A percentile compares a stretch with the other conserved stretches of the same genome.
Conservation (phyloP, 306 rosid genomes). For the Vachellia collinsii region DNA sequence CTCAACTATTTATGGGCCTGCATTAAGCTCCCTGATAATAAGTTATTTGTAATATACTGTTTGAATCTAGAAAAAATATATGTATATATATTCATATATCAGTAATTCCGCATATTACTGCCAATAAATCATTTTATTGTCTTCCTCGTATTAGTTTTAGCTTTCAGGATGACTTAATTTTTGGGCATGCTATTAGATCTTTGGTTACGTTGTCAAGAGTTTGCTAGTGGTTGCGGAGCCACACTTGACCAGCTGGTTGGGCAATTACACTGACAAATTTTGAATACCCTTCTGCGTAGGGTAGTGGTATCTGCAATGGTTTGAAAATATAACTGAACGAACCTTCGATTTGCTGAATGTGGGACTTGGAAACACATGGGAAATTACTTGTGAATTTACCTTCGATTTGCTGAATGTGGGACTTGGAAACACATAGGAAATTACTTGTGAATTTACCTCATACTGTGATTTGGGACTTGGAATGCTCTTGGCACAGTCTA, state of each 20-base stretch:
- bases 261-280: neutral
- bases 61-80: neutral
- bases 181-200: conserved; percentile 20
- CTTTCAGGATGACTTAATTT: neutral
- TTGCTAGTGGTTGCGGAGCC: neutral
- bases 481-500: neutral
- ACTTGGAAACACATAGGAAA: neutral
- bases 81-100: neutral
- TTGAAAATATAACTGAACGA: neutral
- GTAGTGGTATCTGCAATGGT: neutral
- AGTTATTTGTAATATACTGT: neutral
- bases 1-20: neutral
- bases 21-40: neutral
- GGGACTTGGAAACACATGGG: conserved; percentile 1
- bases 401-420: neutral
- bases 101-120: neutral
- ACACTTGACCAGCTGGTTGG: neutral
- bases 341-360: neutral
- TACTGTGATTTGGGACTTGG: neutral
- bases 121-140: conserved; percentile 3
- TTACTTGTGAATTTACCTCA: neutral
- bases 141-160: conserved; percentile 1
- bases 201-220: conserved; percentile 11
- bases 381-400: neutral
- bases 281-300: neutral